Conservation (phyloP, 75 land plant species). For the Sequoia sempervirens region DNA sequence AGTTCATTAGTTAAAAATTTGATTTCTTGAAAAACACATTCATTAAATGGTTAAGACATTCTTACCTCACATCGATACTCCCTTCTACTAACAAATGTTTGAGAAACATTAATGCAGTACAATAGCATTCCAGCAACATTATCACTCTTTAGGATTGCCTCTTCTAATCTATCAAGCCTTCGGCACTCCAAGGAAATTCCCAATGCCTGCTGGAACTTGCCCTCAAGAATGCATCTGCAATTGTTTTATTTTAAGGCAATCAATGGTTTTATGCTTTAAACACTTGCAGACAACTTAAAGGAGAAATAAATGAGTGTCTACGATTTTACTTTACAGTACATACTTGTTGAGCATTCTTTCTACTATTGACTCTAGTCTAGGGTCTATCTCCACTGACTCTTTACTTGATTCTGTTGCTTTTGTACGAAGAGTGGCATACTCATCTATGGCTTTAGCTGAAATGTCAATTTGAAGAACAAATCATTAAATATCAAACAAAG, state of each 20-base stretch:
- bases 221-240: slow-evolving; percentile 41
- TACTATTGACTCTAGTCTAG: slow-evolving; percentile 45
- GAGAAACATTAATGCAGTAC: slow-evolving; percentile 36
- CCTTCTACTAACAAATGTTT: slow-evolving; percentile 34
- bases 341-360: slow-evolving; percentile 56
- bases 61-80: slow-evolving; percentile 43
- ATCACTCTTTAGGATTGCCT: slow-evolving; percentile 36
- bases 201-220: slow-evolving; percentile 48
- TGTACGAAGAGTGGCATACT: slow-evolving; percentile 31
- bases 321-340: not conserved
- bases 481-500: not conserved
- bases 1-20: not conserved
- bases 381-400: slow-evolving; percentile 19
- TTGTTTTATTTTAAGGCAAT: not conserved
- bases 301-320: slow-evolving; percentile 1
- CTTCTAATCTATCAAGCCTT: slow-evolving; percentile 42
- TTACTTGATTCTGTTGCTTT: slow-evolving; percentile 30
- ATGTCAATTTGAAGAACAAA: not conserved
- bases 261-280: not conserved
- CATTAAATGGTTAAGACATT: not conserved
- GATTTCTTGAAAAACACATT: not conserved
- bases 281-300: not conserved
- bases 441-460: slow-evolving; percentile 48
- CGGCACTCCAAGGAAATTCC: slow-evolving; percentile 46
- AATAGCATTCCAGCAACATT: slow-evolving; percentile 37